These are phyloP conservation scores for Penicillium steckii DNA, from an alignment of 495 filamentous ascomycete genomes.

Conservation along the genomic window DNA sequence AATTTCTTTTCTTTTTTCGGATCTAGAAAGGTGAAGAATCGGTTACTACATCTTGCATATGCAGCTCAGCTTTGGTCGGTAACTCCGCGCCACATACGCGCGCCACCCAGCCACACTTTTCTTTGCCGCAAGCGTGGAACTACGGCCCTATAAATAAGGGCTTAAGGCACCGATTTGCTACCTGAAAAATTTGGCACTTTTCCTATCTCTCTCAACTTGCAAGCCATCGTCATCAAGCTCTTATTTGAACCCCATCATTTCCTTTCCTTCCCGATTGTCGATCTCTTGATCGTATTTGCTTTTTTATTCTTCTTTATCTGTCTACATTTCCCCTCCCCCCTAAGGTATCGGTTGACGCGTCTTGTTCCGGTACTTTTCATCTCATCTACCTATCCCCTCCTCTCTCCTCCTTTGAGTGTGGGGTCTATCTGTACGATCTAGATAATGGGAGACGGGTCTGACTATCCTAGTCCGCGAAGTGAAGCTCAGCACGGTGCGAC, in stretches of 20 bases:
- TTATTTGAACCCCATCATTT: slow-evolving; percentile 5
- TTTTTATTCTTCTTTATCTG: background rate
- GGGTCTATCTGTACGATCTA: slow-evolving; percentile 32
- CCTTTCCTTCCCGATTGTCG: background rate
- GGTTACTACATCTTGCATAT: background rate
- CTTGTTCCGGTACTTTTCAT: slow-evolving; percentile 24
- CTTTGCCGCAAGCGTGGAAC: background rate
- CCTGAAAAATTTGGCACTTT: slow-evolving; percentile 36
- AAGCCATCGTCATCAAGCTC: too few species aligned
- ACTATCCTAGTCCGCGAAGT: slow-evolving; percentile 53
- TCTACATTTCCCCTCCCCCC: background rate
- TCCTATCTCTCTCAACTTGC: slow-evolving; percentile 6
- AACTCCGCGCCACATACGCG: slow-evolving; percentile 7
- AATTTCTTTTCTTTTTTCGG: too few species aligned
- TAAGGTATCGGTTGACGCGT: slow-evolving; percentile 22
- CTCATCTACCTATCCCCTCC: slow-evolving; percentile 18
- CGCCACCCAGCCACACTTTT: background rate
- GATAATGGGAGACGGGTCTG: slow-evolving; percentile 49
- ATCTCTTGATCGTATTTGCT: background rate
- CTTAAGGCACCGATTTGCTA: slow-evolving; percentile 17
- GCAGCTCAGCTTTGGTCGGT: slow-evolving; percentile 7
- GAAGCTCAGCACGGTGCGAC: slow-evolving; percentile 44
- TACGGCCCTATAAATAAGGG: slow-evolving; percentile 17
- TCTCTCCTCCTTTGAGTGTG: slow-evolving; percentile 28
- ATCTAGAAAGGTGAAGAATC: too few species aligned